phyloP scores from a whole-genome alignment of 352 stramenopile species.

The Phytopythium helicoides region DNA sequence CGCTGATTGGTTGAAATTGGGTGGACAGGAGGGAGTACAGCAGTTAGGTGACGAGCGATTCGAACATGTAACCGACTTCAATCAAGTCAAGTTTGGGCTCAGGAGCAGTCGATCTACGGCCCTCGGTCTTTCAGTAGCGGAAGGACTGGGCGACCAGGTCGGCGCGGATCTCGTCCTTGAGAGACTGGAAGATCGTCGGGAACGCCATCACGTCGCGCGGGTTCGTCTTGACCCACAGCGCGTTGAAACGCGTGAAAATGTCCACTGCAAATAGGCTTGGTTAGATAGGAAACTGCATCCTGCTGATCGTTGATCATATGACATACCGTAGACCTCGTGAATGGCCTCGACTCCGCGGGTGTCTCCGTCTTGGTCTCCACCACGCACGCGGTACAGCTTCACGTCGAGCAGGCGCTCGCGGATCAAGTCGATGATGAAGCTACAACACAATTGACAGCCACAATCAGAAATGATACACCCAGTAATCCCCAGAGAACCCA shows the following conservation, averaged over 20 bases:
- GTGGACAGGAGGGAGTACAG: too few relatives aligned
- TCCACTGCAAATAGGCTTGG: slow-evolving; percentile 25
- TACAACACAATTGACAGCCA: slow-evolving; percentile 6
- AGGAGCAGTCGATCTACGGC: too few relatives aligned
- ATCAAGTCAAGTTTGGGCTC: too few relatives aligned
- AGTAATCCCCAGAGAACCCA: too few relatives aligned
- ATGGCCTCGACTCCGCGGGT: slow-evolving; percentile 40
- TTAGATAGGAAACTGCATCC: background rate
- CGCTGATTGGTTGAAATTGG: slow-evolving; percentile 13
- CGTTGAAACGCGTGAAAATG: slow-evolving; percentile 84
- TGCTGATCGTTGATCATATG: too few relatives aligned
- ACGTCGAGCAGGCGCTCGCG: slow-evolving; percentile 74
- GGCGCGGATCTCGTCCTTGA: slow-evolving; percentile 65
- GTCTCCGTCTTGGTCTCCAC: slow-evolving; percentile 24
- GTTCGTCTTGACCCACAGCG: slow-evolving; percentile 79
- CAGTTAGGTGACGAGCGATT: too few relatives aligned
- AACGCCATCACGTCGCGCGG: slow-evolving; percentile 86
- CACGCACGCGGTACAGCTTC: slow-evolving; percentile 53
- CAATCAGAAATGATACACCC: background rate
- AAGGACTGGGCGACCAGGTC: slow-evolving; percentile 64
- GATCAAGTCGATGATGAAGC: slow-evolving; percentile 76
- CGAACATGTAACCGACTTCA: background rate
- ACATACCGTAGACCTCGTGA: slow-evolving; percentile 78
- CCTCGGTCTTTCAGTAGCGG: slow-evolving; percentile 59
- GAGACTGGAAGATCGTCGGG: slow-evolving; percentile 74